Evolutionary conservation across 495 filamentous ascomycete genomes (phyloP).

Genomic region (Xylaria telfairii): DNA sequence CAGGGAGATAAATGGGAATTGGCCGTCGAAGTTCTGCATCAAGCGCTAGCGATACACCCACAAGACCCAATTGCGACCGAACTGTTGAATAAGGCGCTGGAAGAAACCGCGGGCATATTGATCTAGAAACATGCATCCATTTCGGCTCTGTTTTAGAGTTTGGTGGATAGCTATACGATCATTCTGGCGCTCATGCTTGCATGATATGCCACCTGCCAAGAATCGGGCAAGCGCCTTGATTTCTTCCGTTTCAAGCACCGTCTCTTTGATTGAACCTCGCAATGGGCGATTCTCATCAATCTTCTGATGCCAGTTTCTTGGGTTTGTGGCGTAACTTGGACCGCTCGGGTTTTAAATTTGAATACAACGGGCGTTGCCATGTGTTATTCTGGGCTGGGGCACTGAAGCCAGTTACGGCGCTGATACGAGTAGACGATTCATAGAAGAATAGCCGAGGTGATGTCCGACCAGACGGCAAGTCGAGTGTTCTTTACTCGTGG

Average conservation of each 20-base stretch:
- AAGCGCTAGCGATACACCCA: conserved; percentile 73
- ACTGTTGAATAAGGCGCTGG: conserved; percentile 73
- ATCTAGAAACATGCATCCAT: conserved; percentile 9
- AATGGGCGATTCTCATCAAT: not conserved
- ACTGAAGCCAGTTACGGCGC: not conserved
- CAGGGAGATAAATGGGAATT: conserved; percentile 64
- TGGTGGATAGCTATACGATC: not conserved
- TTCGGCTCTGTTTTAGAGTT: not conserved
- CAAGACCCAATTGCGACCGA: conserved; percentile 79
- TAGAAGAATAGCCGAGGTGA: not conserved
- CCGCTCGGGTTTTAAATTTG: not conserved
- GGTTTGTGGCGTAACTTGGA: not conserved
- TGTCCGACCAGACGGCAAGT: not conserved
- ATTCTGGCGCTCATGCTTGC: not conserved
- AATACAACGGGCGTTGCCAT: not conserved
- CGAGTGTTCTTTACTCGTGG: not conserved
- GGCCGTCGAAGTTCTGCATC: conserved; percentile 70
- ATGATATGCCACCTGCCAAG: not conserved
- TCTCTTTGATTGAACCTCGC: not conserved
- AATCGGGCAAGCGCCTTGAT: not conserved
- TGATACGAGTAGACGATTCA: not conserved
- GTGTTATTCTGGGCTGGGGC: not conserved
- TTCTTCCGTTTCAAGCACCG: not conserved
- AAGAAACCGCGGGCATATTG: conserved; percentile 60
- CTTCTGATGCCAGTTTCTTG: not conserved